phyloP scores from a whole-genome alignment of 2,329 filamentous ascomycete species.

The Fragosphaeria purpurea region DNA sequence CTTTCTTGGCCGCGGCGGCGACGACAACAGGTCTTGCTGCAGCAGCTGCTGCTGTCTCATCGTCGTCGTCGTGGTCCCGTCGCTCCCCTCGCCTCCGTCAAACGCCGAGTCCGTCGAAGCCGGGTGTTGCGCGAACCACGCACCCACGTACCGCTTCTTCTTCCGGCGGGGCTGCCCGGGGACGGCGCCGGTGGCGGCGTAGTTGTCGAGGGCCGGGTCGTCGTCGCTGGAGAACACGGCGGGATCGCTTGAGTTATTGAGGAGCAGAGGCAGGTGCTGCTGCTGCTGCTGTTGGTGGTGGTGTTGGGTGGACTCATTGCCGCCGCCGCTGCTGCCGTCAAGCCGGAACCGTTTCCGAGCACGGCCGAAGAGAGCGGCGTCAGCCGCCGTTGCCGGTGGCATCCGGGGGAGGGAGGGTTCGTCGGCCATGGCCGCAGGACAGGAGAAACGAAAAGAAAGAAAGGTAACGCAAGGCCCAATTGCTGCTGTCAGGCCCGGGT shows the following conservation, averaged over 20 bases:
- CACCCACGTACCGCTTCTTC: constrained; percentile 54
- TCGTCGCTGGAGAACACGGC: constrained; percentile 64
- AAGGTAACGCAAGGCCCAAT: too few species aligned
- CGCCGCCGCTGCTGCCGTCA: constrained; percentile 5
- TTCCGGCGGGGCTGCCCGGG: constrained; percentile 35
- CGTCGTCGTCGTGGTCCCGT: too few species aligned
- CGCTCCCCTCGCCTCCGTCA: constrained; percentile 4
- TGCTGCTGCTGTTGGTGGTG: background rate
- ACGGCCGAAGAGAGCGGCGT: constrained; percentile 10
- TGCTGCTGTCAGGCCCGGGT: too few species aligned
- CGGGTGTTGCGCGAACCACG: constrained; percentile 53
- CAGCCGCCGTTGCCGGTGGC: constrained; percentile 9
- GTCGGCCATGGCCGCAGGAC: constrained; percentile 8
- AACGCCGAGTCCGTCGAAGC: constrained; percentile 13
- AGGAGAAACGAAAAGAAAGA: background rate
- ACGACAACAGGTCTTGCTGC: background rate
- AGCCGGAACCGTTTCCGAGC: constrained; percentile 10
- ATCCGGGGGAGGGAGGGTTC: constrained; percentile 13
- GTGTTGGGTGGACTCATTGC: background rate
- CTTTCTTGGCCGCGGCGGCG: constrained; percentile 29
- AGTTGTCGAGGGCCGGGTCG: constrained; percentile 57
- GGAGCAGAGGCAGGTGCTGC: constrained; percentile 14
- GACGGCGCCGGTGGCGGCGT: too few species aligned
- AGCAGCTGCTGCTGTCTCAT: too few species aligned
- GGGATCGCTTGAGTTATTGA: constrained; percentile 59